Base-by-base conservation (phyloP, 1,284 basidiomycete species). In the Ustilago tritici region DNA sequence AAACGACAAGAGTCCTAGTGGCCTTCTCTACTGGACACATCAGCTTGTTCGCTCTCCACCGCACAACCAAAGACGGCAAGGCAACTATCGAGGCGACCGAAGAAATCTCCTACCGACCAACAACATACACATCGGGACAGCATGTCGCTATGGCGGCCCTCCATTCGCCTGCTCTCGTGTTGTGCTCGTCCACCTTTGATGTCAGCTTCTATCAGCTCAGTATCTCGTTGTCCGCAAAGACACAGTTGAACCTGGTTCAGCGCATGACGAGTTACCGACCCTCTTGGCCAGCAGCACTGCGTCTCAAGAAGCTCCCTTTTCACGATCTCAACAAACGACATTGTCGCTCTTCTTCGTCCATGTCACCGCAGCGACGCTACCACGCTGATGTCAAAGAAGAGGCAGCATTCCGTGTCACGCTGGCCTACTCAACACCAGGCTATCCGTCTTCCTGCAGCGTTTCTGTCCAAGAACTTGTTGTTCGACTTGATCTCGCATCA, bases 351-450 rank as follows among this genome's bases (percentile, higher is more conserved):
- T 61, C 55, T 1, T 56, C 61, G 2, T 41, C 43, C 1, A 31
- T 19, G 4, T 43, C 53, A 1, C 2, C 43, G 5, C 50, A 56
- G 8, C 56, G 34, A n/a, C 41, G 10, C 0, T 14, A 1, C 0
- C 10, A n/a, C 10, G 43, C 31, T 14, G 46, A 61, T 40, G 10
- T 7, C 8, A n/a, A n/a, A 17, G 19, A 61, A 0, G 60, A 65
- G 35, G 36, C 56, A 17, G 70, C 68, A 17, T 85, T 81, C 58
- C 66, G 70, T 14, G 68, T 83, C 23, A 72, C 80, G 2, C 38
- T 86, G 36, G 80, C 78, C 6, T 86, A 85, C 64, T 78, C 82
- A 36, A 81, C 81, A 28, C 83, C 84, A 2, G 66, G 80, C 38
- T 85, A 82, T 35, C 82, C 82, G 0, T 58, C 65, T 2, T 77